These are phyloP conservation scores for Dendrocalamus sinicus DNA, from an alignment of 176 grass and related monocot genomes.

Conservation along the genomic window DNA sequence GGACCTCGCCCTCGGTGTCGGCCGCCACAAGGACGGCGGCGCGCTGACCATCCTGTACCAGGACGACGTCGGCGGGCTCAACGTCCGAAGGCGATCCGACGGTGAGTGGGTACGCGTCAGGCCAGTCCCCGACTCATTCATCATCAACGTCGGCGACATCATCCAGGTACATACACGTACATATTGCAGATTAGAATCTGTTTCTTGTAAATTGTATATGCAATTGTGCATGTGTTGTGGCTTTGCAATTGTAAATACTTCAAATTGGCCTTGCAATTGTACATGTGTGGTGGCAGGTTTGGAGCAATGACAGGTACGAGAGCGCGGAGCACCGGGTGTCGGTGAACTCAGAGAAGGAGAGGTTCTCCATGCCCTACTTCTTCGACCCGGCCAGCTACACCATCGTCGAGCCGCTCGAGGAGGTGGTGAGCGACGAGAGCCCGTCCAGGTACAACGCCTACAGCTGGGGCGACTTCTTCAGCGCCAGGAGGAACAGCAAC, in stretches of 20 bases:
- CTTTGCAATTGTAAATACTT: no score
- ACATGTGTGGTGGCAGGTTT: conserved; percentile 45
- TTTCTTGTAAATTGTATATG: no score
- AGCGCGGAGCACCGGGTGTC: conserved; percentile 79
- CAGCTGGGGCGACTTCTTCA: conserved; percentile 70
- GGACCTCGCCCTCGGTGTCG: conserved; percentile 75
- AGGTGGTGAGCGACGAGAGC: conserved; percentile 58
- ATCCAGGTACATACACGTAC: conserved; percentile 47
- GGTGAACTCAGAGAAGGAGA: conserved; percentile 60
- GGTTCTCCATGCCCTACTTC: conserved; percentile 79
- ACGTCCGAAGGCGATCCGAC: conserved; percentile 66
- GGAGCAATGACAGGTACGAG: conserved; percentile 91
- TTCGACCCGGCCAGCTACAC: conserved; percentile 62
- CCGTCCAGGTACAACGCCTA: conserved; percentile 57
- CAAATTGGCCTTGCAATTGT: no score
- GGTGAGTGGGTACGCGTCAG: conserved; percentile 84
- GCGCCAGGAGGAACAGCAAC: conserved; percentile 65
- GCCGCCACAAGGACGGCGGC: conserved; percentile 83
- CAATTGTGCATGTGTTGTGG: no score
- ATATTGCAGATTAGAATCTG: no score
- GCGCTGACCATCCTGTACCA: conserved; percentile 85
- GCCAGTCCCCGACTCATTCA: conserved; percentile 59
- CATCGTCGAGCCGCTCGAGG: conserved; percentile 55
- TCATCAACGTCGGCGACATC: conserved; percentile 81
- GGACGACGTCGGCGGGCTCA: conserved; percentile 75